Percentiles rank a stretch among this genome's conserved stretches.
Conservation (phyloP, 192 early-diverging fungal species). For the Linnemannia zychae region DNA sequence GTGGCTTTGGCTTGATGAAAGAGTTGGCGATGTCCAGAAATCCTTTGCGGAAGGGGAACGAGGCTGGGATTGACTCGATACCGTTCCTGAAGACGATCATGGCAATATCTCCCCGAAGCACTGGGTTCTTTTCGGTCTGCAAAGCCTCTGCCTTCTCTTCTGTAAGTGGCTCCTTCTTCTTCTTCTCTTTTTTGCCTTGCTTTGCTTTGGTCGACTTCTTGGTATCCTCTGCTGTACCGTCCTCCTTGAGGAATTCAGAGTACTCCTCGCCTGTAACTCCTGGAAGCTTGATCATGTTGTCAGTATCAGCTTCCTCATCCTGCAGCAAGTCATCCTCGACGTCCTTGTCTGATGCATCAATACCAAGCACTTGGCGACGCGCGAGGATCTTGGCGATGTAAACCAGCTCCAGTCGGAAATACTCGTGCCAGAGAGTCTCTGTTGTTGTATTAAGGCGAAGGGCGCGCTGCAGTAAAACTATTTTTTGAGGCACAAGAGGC, state of each 20-base stretch:
- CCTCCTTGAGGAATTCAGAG: slow-evolving; percentile 22
- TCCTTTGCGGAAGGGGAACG: slow-evolving; percentile 80
- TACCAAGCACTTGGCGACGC: slow-evolving; percentile 84
- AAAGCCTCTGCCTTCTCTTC: slow-evolving; percentile 64
- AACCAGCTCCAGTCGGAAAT: slow-evolving; percentile 92
- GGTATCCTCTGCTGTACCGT: slow-evolving; percentile 56
- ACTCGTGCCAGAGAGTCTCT: slow-evolving; percentile 89
- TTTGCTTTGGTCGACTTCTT: slow-evolving; percentile 55
- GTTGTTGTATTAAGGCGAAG: slow-evolving; percentile 84
- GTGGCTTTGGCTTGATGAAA: slow-evolving; percentile 65
- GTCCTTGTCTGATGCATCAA: slow-evolving; percentile 56
- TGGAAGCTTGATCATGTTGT: slow-evolving; percentile 68
- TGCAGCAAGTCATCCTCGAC: slow-evolving; percentile 51
- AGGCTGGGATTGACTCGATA: slow-evolving; percentile 76
- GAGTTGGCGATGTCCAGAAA: slow-evolving; percentile 75
- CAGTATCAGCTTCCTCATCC: slow-evolving; percentile 58
- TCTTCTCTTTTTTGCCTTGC: slow-evolving; percentile 31
- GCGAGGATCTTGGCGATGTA: slow-evolving; percentile 90
- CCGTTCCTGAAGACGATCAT: slow-evolving; percentile 85
- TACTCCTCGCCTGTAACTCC: slow-evolving; percentile 69
- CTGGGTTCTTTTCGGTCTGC: slow-evolving; percentile 71
- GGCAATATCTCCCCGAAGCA: slow-evolving; percentile 81
- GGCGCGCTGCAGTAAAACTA: slow-evolving; percentile 87
- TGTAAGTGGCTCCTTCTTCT: slow-evolving; percentile 36
- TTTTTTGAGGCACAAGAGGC: neutral